Evolutionary conservation across 1,139 yeast species (phyloP).

Genomic region (Blastobotrys raffinosifermentans): DNA sequence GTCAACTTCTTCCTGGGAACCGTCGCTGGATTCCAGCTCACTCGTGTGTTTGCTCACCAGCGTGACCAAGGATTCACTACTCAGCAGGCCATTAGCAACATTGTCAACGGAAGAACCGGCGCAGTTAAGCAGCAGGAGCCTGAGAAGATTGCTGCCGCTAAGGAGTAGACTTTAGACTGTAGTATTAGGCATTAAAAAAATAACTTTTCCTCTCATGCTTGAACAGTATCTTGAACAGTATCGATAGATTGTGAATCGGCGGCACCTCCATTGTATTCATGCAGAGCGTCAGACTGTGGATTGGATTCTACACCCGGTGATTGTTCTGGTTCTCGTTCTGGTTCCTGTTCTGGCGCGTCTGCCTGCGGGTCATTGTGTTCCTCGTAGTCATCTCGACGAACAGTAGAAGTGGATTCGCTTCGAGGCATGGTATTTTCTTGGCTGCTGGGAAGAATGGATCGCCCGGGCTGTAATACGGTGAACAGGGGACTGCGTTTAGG

Average conservation of each 20-base stretch:
- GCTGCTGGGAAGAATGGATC: slow-evolving; percentile 1
- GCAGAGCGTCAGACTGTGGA: no score
- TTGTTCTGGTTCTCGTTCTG: no score
- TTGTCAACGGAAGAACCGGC: slow-evolving; percentile 44
- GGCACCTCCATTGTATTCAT: no score
- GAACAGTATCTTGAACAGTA: background rate
- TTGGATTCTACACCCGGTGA: no score
- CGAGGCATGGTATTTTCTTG: background rate
- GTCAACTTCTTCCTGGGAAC: slow-evolving; percentile 91
- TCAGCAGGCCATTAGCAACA: slow-evolving; percentile 50
- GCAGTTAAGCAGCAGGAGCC: background rate
- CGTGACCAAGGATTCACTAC: slow-evolving; percentile 44
- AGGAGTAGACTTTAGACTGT: background rate
- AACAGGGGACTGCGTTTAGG: background rate
- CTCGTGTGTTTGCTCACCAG: slow-evolving; percentile 65
- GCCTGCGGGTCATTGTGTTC: no score
- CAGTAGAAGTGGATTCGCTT: background rate
- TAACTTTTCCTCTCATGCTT: background rate
- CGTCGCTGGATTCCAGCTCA: slow-evolving; percentile 81
- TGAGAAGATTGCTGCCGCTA: slow-evolving; percentile 2
- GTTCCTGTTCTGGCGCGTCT: no score
- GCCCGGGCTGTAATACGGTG: background rate
- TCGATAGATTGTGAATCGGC: background rate
- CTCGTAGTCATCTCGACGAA: no score
- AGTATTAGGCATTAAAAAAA: background rate